Evolutionary conservation across 495 filamentous ascomycete genomes (phyloP).

Genomic region (Chlorociboria aeruginascens): DNA sequence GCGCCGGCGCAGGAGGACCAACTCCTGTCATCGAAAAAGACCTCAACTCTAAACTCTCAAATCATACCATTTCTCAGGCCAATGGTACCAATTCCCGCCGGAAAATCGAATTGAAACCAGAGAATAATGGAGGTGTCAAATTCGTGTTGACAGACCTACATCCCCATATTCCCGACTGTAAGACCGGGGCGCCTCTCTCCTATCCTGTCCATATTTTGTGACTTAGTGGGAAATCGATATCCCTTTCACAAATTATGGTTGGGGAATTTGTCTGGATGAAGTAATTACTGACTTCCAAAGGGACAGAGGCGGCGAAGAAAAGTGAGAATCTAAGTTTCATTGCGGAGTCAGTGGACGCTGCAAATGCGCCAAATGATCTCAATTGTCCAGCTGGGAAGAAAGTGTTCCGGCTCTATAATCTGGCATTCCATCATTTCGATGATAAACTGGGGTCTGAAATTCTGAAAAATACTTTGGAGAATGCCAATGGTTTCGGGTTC

Average conservation of each 20-base stretch:
- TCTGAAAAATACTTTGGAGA: constrained; percentile 48
- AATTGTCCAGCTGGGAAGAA: constrained; percentile 20
- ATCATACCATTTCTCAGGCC: not conserved
- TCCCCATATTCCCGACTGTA: constrained; percentile 49
- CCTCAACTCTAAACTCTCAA: constrained; percentile 33
- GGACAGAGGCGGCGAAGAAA: constrained; percentile 33
- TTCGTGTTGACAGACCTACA: constrained; percentile 62
- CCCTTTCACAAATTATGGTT: too few species aligned
- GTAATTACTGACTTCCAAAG: too few species aligned
- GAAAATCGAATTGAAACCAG: not conserved
- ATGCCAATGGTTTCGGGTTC: constrained; percentile 51
- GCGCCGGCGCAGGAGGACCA: constrained; percentile 60
- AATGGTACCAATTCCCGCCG: constrained; percentile 1
- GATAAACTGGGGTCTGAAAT: constrained; percentile 45
- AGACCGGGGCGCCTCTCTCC: too few species aligned
- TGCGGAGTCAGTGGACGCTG: constrained; percentile 47
- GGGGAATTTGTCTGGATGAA: too few species aligned
- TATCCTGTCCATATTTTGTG: too few species aligned
- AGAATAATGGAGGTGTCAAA: constrained; percentile 28
- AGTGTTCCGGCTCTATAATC: constrained; percentile 56
- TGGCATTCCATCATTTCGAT: constrained; percentile 70
- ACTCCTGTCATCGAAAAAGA: constrained; percentile 48
- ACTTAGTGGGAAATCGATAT: too few species aligned
- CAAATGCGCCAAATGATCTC: constrained; percentile 34
- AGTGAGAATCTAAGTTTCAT: constrained; percentile 45